Percentiles rank a stretch among this genome's conserved stretches.
Conservation (phyloP, 331 rosid genomes). For the Quercus tomentella region DNA sequence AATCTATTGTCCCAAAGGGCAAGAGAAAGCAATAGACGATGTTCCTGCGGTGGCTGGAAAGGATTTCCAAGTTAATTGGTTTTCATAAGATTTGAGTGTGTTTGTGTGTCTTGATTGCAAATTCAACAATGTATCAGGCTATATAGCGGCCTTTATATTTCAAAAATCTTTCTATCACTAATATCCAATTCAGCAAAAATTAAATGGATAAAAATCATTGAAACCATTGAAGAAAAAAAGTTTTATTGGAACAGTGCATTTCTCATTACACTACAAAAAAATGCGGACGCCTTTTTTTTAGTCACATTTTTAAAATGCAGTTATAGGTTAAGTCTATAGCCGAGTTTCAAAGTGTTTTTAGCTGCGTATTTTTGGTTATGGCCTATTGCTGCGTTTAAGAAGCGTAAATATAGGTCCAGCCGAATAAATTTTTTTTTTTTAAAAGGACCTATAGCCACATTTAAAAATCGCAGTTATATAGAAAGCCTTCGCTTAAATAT, state of each 20-base stretch:
- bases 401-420: fast-evolving
- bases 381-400: fast-evolving
- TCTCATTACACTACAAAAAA: too few species aligned
- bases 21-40: constrained; percentile 21
- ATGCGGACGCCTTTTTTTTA: fast-evolving
- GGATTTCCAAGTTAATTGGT: constrained; percentile 22
- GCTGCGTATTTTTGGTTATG: fast-evolving
- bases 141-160: too few species aligned
- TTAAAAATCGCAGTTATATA: fast-evolving
- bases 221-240: too few species aligned
- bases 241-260: too few species aligned
- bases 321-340: too few species aligned
- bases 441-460: fast-evolving
- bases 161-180: too few species aligned
- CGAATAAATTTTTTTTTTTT: too few species aligned
- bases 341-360: fast-evolving
- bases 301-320: fast-evolving
- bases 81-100: neutral
- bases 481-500: too few species aligned
- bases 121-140: too few species aligned
- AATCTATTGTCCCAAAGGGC: constrained; percentile 29
- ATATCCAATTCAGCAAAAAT: too few species aligned
- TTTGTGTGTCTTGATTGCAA: too few species aligned
- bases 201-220: too few species aligned
- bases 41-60: constrained; percentile 14